Base-by-base conservation (phyloP, 2,329 filamentous ascomycete species). In the Phoma sp. region DNA sequence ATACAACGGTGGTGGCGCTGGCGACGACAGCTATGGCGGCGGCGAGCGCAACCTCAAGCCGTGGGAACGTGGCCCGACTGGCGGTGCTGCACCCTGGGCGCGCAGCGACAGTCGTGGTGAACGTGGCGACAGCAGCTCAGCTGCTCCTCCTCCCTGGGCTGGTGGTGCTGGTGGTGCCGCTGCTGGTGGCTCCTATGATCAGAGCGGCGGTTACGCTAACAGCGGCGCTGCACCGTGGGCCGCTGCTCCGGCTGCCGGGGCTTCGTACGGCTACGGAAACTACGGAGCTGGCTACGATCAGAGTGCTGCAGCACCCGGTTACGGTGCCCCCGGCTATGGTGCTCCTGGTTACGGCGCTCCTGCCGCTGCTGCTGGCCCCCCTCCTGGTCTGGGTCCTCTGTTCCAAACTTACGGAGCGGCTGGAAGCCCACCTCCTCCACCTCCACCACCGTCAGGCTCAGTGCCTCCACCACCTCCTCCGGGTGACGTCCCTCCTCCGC, bases 21-120 rank as follows among this genome's bases (percentile, higher is more conserved):
- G 84, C 45, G 65, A 59, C 28, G 85, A 83, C 61, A 83, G 84
- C 42, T 74, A 74, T 47, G 76, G 74, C 47, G 75, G 72, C n/a
- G 69, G 67, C 65, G 73, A 77, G 53, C 80, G 80, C 60, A 87
- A 89, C 64, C 81, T 85, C 64, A 93, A 91, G 76, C 93, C 93
- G 43, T 97, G 92, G 92, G 90, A 96, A 74, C 87, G 91, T 70
- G 91, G 89, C 30, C 91, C 92, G 15, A 92, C 90, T 25, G 91
- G 91, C 53, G 91, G 88, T 53, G 85, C 91, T 72, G 92, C 92
- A 63, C 92, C 92, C 7, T 96, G 93, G 91, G 66, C 70, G 21
- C 67, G 69, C 40, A 65, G 64, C 49, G 82, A 71, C 64, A 72
- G 78, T 59, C 76, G 78, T 54, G 80, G 81, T 46, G 68, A 59